Evolutionary conservation across 164 flowering plant species (phyloP), one percentile per base, ranked within the genome.

Genomic region (Warburgia ugandensis): DNA sequence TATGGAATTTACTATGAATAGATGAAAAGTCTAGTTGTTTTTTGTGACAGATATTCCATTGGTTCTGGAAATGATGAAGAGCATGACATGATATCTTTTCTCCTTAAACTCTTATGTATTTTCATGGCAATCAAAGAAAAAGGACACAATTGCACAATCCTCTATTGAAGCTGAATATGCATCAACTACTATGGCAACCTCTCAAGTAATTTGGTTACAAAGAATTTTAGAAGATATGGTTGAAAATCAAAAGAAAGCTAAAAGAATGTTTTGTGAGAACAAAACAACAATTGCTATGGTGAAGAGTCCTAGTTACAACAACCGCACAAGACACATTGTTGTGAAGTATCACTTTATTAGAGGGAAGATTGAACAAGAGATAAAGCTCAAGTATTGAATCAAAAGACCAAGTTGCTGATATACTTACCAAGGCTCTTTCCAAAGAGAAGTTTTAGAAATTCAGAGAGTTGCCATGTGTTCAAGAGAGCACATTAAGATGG

Each of bases 91-190:
- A n/a, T n/a, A n/a, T n/a, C n/a, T n/a, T n/a, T n/a, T n/a, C n/a
- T n/a, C n/a, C n/a, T n/a, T n/a, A n/a, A n/a, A n/a, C n/a, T n/a
- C n/a, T n/a, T n/a, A n/a, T n/a, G n/a, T n/a, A n/a, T n/a, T n/a
- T n/a, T n/a, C n/a, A n/a, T n/a, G n/a, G n/a, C n/a, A n/a, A n/a
- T n/a, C n/a, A n/a, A n/a, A n/a, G n/a, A n/a, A n/a, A n/a, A n/a
- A n/a, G n/a, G n/a, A n/a, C 43, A 8, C 43, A 63, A 30, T 58
- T n/a, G n/a, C n/a, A n/a, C n/a, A n/a, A n/a, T n/a, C n/a, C n/a
- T n/a, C n/a, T n/a, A n/a, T n/a, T n/a, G n/a, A n/a, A n/a, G n/a
- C 54, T 3, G 54, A 63, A 27, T 58, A 45, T 38, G 35, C 52
- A 20, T 58, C 49, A 14, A 49, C 63, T n/a, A 14, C 36, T 21